Percentiles rank a stretch among this genome's conserved stretches.
Conservation (phyloP, 106 monocot genomes). For the Vanilla planifolia region DNA sequence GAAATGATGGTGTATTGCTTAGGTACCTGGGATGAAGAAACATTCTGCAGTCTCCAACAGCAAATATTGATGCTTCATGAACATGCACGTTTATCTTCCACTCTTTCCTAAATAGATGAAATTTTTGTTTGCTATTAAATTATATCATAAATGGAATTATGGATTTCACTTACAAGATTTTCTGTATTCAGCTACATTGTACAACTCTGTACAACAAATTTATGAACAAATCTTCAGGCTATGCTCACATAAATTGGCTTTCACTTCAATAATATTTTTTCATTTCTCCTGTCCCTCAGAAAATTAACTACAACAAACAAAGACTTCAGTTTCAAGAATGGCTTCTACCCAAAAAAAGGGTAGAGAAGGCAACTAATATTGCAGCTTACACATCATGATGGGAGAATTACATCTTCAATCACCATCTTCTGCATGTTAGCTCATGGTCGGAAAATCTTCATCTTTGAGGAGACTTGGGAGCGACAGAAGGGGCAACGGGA, state of each 20-base stretch:
- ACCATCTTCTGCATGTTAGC: no score
- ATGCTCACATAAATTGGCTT: no score
- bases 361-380: no score
- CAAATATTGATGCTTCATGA: not conserved
- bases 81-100: not conserved
- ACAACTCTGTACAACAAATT: no score
- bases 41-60: not conserved
- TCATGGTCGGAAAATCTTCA: constrained; percentile 88
- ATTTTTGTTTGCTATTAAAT: not conserved
- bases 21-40: constrained; percentile 63
- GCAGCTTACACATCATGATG: no score
- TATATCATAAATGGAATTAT: not conserved
- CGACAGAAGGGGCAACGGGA: constrained; percentile 91
- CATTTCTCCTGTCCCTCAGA: no score
- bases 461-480: constrained; percentile 38
- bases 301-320: not conserved
- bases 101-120: not conserved
- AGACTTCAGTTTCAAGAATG: not conserved
- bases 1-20: constrained; percentile 85
- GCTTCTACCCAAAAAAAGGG: not conserved
- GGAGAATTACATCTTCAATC: no score
- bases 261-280: no score
- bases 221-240: no score
- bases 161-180: not conserved
- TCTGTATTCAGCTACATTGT: no score